A percentile compares a stretch with the other conserved stretches of the same genome.
Evolutionary conservation across 2,329 filamentous ascomycete species (phyloP).

Genomic region (Magnaporthiopsis rhizophila): DNA sequence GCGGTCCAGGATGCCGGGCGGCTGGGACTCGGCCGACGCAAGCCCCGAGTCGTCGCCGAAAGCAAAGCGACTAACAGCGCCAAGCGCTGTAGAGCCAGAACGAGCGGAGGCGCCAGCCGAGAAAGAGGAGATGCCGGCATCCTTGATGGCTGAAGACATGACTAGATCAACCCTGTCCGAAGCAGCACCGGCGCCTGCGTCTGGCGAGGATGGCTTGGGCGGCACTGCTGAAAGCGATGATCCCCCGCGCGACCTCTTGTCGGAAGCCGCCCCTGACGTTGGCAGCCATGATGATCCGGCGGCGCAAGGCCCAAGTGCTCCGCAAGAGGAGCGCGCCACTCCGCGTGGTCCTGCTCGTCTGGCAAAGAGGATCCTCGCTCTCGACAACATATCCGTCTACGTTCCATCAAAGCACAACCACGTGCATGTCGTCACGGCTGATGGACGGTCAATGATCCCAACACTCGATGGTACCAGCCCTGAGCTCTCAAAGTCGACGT

Average conservation of each 20-base stretch:
- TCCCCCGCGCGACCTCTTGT: not conserved
- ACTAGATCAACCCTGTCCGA: conserved; percentile 3
- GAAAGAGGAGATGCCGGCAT: not conserved
- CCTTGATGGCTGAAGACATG: not conserved
- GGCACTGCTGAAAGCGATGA: not conserved
- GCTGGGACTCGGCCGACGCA: conserved; percentile 36
- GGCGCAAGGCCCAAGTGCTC: not conserved
- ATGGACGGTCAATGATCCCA: conserved; percentile 2
- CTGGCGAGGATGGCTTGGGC: not conserved
- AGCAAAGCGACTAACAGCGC: not conserved
- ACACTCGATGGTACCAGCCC: not conserved
- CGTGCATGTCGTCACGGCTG: conserved; percentile 22
- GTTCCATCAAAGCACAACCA: conserved; percentile 42
- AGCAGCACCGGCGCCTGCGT: not conserved
- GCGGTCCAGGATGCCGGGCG: conserved; percentile 38
- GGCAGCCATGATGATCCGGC: not conserved
- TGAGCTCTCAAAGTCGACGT: conserved; percentile 11
- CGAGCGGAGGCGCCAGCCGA: not conserved
- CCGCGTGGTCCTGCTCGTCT: conserved; percentile 46
- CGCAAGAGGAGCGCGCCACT: conserved; percentile 35
- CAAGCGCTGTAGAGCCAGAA: not conserved
- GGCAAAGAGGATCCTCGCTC: conserved; percentile 45
- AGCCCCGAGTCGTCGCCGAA: conserved; percentile 15
- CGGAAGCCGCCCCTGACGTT: not conserved
- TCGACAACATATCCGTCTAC: conserved; percentile 45